Base-by-base conservation (phyloP, 1,139 yeast genomes). In the Yamadazyma mexicana region DNA sequence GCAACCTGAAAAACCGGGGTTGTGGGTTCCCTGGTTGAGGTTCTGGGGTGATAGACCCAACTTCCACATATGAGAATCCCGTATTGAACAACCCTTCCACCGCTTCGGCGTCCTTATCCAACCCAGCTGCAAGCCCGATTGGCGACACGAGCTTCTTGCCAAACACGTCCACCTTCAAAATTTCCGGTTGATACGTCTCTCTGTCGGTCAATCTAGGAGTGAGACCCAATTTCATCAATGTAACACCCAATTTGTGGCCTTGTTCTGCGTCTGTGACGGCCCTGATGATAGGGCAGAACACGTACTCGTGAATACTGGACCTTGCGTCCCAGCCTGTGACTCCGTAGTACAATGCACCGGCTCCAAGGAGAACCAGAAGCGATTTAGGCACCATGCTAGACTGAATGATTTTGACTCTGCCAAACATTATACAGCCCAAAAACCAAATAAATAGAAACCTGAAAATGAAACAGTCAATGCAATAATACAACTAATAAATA, bases 91-190 rank as follows among this genome's bases (percentile, higher is more conserved):
- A 70, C 0, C 91, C 68, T 51, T 91, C 97, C 51, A 92, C 81
- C n/a, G 89, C 96, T 56, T 88, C 95, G 38, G 89, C 98, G 54
- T 91, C 86, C 62, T 91, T 91, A 61, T 91, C 98, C 48, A 91
- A 75, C 10, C 98, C 98, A 25, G 98, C 98, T 36, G 98, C 98
- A 52, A 91, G 74, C 6, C 98, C 98, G 42, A 91, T 69, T 16
- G 98, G 98, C 41, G 83, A 83, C 23, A 75, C 71, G 55, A 91
- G 64, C 38, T 69, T 74, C 24, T 63, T 64, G 5, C 88, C 89
- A 58, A 86, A 85, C 1, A 82, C 84, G 32, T 75, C 59, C 12
- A 83, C 88, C 7, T 76, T 67, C 48, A 86, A 66, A 4, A 66
- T 62, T 3, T 74, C 75, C 30, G 48, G 47, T 5, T 66, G 64